A percentile compares a stretch with the other conserved stretches of the same genome.
These are phyloP conservation scores for Sophora flavescens DNA, from an alignment of 306 rosid genomes.

Conservation along the genomic window DNA sequence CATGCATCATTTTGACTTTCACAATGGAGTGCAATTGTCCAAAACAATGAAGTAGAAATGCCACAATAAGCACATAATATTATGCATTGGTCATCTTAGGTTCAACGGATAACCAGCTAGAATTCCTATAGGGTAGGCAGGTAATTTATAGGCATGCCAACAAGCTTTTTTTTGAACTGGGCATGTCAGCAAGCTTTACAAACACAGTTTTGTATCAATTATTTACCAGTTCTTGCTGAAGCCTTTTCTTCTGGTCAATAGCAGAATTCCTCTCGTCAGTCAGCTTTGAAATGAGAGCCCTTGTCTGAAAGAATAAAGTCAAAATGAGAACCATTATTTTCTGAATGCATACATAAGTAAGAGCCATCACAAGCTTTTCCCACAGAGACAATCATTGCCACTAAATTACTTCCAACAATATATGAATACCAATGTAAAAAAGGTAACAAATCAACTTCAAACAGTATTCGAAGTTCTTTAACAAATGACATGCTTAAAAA, in stretches of 20 bases:
- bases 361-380: too few species aligned
- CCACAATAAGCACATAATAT: not conserved
- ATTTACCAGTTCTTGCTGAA: constrained; percentile 82
- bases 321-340: too few species aligned
- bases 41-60: not conserved
- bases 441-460: too few species aligned
- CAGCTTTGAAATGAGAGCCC: too few species aligned
- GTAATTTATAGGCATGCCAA: constrained; percentile 6
- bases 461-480: too few species aligned
- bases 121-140: not conserved
- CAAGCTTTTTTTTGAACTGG: not conserved
- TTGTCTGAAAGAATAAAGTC: too few species aligned
- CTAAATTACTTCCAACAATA: too few species aligned
- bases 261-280: constrained; percentile 21
- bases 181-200: too few species aligned
- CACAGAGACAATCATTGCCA: too few species aligned
- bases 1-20: not conserved
- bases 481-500: too few species aligned
- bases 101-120: constrained; percentile 22
- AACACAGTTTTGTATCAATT: not conserved
- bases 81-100: not conserved
- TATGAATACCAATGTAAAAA: too few species aligned
- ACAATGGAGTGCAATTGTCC: not conserved
- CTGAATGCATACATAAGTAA: too few species aligned
- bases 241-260: constrained; percentile 74